These are phyloP conservation scores for Colletotrichum acutatum DNA, from an alignment of 2,329 filamentous ascomycete species.

Conservation along the genomic window DNA sequence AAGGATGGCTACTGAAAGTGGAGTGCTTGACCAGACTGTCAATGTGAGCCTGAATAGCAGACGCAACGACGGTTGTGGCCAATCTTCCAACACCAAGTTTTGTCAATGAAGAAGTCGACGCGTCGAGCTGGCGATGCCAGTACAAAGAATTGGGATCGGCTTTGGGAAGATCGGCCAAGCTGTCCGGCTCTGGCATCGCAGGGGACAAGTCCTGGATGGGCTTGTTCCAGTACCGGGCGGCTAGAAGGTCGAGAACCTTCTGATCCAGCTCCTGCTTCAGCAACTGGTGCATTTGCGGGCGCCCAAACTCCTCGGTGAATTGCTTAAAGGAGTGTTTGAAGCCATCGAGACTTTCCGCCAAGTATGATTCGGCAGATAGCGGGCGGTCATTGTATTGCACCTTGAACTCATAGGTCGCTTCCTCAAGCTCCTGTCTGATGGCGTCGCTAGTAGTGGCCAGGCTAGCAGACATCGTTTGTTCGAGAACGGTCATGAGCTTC, in stretches of 20 bases:
- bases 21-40: conserved; percentile 82
- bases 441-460: conserved; percentile 90
- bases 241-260: conserved; percentile 90
- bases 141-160: conserved; percentile 86
- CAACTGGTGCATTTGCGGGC: conserved; percentile 87
- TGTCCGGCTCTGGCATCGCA: conserved; percentile 74
- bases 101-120: conserved; percentile 88
- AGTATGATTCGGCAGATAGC: conserved; percentile 93
- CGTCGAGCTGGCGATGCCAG: conserved; percentile 95
- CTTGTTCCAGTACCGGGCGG: conserved; percentile 97
- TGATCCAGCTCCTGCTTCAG: conserved; percentile 95
- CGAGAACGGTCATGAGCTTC: conserved; percentile 96
- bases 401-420: conserved; percentile 98
- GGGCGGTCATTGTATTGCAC: conserved; percentile 99
- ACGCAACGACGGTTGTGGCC: conserved; percentile 90
- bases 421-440: conserved; percentile 93
- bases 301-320: conserved; percentile 89
- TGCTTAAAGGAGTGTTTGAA: conserved; percentile 99
- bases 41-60: conserved; percentile 86
- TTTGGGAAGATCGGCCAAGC: conserved; percentile 82
- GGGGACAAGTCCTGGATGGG: conserved; percentile 85
- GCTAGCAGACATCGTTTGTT: conserved; percentile 96
- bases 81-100: conserved; percentile 94
- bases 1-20: conserved; percentile 90
- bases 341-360: conserved; percentile 92